Percentiles rank a stretch among this genome's conserved stretches.
Conservation (phyloP, 768 basidiomycete genomes). For the Strobilomyces echinocephalus region DNA sequence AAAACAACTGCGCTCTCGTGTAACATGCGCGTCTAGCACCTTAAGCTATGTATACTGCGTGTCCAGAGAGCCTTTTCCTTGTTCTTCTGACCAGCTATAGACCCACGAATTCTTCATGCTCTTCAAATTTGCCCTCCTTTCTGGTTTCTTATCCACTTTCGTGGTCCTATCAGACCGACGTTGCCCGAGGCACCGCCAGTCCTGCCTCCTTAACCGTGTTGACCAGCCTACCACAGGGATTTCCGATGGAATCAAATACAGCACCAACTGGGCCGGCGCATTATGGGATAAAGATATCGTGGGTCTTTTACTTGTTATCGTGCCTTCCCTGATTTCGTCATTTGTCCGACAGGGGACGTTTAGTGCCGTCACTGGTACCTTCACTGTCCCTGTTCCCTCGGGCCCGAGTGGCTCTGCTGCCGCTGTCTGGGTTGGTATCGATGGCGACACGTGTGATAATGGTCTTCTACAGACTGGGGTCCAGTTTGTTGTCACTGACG, state of each 20-base stretch:
- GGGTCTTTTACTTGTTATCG: not conserved
- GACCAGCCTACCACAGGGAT: not conserved
- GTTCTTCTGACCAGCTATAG: not conserved
- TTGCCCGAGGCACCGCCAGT: not conserved
- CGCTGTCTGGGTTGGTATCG: conserved; percentile 5
- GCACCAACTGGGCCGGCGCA: not conserved
- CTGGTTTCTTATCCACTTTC: not conserved
- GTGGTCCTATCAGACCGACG: not conserved
- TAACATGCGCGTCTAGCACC: not conserved
- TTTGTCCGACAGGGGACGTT: conserved; percentile 1
- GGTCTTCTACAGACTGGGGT: not conserved
- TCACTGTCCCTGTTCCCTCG: not conserved
- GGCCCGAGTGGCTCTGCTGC: not conserved
- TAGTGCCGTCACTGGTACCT: not conserved
- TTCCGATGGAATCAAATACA: not conserved
- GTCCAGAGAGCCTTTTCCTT: not conserved
- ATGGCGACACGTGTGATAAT: conserved; percentile 1
- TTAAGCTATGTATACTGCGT: not conserved
- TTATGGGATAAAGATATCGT: not conserved
- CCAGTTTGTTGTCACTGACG: not conserved
- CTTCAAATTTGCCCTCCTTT: not conserved
- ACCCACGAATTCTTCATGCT: not conserved
- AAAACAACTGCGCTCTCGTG: not conserved
- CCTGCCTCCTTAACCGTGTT: not conserved
- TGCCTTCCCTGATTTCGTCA: not conserved